Conservation (phyloP, 2,329 filamentous ascomycete species). For the Cladosporium oxysporum region DNA sequence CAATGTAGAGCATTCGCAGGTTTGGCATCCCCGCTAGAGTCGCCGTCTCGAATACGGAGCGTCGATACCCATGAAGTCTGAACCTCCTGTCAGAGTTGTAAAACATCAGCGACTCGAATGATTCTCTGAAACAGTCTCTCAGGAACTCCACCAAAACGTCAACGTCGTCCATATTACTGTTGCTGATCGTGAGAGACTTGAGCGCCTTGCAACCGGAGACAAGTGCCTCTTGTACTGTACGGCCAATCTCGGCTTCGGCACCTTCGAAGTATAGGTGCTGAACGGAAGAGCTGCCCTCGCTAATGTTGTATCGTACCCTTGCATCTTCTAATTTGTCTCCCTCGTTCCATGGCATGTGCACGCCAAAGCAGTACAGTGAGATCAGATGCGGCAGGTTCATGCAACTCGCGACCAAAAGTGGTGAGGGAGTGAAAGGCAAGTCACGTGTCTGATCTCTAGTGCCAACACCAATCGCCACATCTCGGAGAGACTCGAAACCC, state of each 20-base stretch:
- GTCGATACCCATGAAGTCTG: background rate
- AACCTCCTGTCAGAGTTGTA: background rate
- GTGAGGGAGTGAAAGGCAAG: background rate
- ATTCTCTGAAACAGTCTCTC: background rate
- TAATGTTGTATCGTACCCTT: background rate
- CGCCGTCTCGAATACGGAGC: background rate
- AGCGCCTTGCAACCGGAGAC: background rate
- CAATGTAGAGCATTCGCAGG: background rate
- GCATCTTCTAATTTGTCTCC: background rate
- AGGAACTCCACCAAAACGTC: background rate
- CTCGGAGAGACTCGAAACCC: background rate
- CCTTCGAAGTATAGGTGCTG: background rate
- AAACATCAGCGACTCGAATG: background rate
- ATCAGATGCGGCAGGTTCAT: background rate
- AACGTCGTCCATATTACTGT: background rate
- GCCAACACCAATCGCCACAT: background rate
- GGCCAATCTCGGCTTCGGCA: background rate
- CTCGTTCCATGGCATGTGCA: background rate
- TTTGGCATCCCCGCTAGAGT: background rate
- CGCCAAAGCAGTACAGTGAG: background rate
- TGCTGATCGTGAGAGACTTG: background rate
- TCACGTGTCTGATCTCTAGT: background rate
- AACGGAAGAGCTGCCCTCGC: background rate
- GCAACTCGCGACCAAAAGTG: background rate
- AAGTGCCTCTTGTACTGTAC: background rate